A percentile compares a stretch with the other conserved stretches of the same genome.
phyloP scores from a whole-genome alignment of 352 stramenopile species.

The Phytophthora niederhauseri region DNA sequence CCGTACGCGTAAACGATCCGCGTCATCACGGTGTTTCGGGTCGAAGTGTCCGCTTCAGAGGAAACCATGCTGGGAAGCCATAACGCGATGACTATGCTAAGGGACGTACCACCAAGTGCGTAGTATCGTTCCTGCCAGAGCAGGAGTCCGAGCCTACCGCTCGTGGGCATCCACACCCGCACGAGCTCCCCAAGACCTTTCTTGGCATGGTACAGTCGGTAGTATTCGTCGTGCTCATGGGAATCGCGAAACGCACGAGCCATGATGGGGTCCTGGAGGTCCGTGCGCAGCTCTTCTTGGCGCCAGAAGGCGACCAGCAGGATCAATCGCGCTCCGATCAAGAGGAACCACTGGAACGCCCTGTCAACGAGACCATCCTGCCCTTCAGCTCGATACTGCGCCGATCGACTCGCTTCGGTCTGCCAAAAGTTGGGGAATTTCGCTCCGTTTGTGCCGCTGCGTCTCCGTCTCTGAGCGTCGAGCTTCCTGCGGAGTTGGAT shows the following conservation, averaged over 20 bases:
- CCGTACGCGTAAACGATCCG: slow-evolving; percentile 47
- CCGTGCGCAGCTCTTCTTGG: slow-evolving; percentile 50
- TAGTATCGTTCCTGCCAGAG: slow-evolving; percentile 58
- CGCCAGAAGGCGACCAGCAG: slow-evolving; percentile 62
- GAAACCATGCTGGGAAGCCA: slow-evolving; percentile 12
- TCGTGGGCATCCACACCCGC: slow-evolving; percentile 68
- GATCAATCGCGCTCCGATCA: slow-evolving; percentile 19
- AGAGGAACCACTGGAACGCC: background rate
- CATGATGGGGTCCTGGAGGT: slow-evolving; percentile 50
- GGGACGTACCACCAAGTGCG: slow-evolving; percentile 38
- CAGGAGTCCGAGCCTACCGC: slow-evolving; percentile 50
- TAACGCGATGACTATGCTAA: slow-evolving; percentile 18
- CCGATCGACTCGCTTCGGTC: slow-evolving; percentile 3
- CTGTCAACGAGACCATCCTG: background rate
- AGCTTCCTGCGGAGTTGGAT: slow-evolving; percentile 19
- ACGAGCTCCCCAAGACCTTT: slow-evolving; percentile 53
- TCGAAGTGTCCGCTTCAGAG: background rate
- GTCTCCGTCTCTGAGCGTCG: background rate
- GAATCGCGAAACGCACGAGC: slow-evolving; percentile 40
- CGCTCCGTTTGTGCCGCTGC: background rate
- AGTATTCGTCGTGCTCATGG: slow-evolving; percentile 47
- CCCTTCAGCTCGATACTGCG: slow-evolving; percentile 15
- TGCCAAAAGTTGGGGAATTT: background rate
- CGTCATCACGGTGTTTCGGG: slow-evolving; percentile 47
- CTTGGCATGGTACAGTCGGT: slow-evolving; percentile 42